Evolutionary conservation across 2,329 filamentous ascomycete species (phyloP).

Genomic region (Microascus cirrosus): DNA sequence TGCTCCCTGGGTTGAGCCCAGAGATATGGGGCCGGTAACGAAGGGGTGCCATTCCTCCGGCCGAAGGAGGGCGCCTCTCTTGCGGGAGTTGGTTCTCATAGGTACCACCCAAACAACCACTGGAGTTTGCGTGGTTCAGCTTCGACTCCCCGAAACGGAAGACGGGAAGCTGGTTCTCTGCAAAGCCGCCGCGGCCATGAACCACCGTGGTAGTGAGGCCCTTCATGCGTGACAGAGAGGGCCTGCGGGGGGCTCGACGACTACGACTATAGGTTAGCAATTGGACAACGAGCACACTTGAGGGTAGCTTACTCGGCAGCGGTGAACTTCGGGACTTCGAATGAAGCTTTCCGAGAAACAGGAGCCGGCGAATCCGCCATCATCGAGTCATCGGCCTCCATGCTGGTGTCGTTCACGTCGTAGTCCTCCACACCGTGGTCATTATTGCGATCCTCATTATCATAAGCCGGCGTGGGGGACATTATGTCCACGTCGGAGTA

Average conservation of each 20-base stretch:
- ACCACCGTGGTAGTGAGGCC: conserved; percentile 59
- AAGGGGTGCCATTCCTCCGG: conserved; percentile 46
- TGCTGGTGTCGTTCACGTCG: neutral
- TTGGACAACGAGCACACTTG: neutral
- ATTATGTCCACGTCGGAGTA: conserved; percentile 42
- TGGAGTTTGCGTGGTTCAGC: conserved; percentile 1
- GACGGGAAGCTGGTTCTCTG: conserved; percentile 56
- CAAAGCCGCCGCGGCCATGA: conserved; percentile 40
- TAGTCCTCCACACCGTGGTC: neutral
- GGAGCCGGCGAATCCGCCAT: conserved; percentile 46
- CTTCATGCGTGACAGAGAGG: conserved; percentile 65
- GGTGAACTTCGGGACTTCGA: conserved; percentile 37
- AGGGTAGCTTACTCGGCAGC: conserved; percentile 36
- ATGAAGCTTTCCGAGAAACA: conserved; percentile 30
- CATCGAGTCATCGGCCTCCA: conserved; percentile 28
- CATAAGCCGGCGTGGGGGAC: conserved; percentile 55
- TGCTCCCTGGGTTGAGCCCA: conserved; percentile 35
- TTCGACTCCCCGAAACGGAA: conserved; percentile 56
- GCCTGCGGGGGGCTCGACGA: conserved; percentile 45
- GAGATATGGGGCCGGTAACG: conserved; percentile 56
- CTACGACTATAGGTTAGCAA: neutral
- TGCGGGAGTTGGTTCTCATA: conserved; percentile 64
- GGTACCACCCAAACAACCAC: conserved; percentile 58
- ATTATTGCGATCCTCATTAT: neutral
- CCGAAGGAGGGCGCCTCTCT: conserved; percentile 50